phyloP scores from a whole-genome alignment of 73 alveolate genomes.

The Tetrahymena malaccensis region DNA sequence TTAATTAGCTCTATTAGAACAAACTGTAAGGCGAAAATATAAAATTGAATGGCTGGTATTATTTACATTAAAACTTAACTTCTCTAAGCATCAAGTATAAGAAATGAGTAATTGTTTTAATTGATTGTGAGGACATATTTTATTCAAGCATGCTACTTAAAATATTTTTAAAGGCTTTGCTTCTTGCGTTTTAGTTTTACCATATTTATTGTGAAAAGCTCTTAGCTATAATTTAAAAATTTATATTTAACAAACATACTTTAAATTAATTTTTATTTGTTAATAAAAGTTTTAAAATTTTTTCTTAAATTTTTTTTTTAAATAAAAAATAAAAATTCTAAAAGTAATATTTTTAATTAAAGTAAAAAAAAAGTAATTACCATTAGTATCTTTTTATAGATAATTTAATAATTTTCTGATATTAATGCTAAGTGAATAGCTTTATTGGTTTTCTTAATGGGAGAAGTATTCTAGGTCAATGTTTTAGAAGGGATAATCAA shows the following conservation, averaged over 20 bases:
- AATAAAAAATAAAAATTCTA: not conserved
- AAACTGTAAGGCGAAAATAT: not conserved
- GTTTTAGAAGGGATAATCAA: not conserved
- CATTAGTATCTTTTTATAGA: not conserved
- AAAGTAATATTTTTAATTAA: not conserved
- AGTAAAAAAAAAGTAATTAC: not conserved
- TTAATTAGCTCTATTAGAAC: not conserved
- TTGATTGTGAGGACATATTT: not conserved
- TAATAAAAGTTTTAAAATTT: not conserved
- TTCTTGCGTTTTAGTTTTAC: not conserved
- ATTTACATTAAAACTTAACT: not conserved
- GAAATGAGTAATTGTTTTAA: not conserved
- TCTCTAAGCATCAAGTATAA: not conserved
- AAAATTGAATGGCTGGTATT: not conserved
- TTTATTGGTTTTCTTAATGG: not conserved
- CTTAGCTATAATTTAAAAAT: not conserved
- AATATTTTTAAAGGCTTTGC: not conserved
- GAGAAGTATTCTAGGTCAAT: not conserved
- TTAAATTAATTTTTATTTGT: not conserved
- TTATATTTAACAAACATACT: too few relatives aligned
- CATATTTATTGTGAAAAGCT: not conserved
- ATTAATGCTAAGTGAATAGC: not conserved
- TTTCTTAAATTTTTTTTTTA: not conserved
- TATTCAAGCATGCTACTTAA: not conserved
- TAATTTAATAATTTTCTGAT: not conserved